These are phyloP conservation scores for Monosporascus sp. DNA, from an alignment of 2,329 filamentous ascomycete genomes.

Conservation along the genomic window DNA sequence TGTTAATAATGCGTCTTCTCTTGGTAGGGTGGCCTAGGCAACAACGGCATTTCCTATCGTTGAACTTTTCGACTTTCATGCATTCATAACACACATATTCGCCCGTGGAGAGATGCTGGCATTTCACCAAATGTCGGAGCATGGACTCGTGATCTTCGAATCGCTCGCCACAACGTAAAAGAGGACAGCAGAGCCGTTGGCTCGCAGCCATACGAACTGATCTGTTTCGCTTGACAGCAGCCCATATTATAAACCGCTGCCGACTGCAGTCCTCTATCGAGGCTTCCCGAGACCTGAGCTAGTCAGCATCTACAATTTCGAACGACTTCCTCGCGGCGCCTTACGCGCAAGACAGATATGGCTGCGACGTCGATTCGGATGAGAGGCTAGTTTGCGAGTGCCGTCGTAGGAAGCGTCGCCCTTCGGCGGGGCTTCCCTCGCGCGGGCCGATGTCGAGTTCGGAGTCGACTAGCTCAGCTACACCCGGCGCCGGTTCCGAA, in stretches of 20 bases:
- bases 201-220: slow-evolving; percentile 40
- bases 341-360: slow-evolving; percentile 27
- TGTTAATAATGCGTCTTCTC: slow-evolving; percentile 45
- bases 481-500: slow-evolving; percentile 16
- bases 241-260: slow-evolving; percentile 53
- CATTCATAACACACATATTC: slow-evolving; percentile 55
- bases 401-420: slow-evolving; percentile 12
- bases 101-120: slow-evolving; percentile 41
- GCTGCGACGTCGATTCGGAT: slow-evolving; percentile 16
- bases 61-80: slow-evolving; percentile 45
- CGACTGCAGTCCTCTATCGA: slow-evolving; percentile 45
- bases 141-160: slow-evolving; percentile 49
- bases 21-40: slow-evolving; percentile 47
- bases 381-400: slow-evolving; percentile 19
- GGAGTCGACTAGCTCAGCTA: slow-evolving; percentile 16
- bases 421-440: slow-evolving; percentile 15
- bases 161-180: slow-evolving; percentile 44
- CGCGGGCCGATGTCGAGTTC: slow-evolving; percentile 6
- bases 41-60: slow-evolving; percentile 45
- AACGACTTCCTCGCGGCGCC: slow-evolving; percentile 7
- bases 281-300: slow-evolving; percentile 37
- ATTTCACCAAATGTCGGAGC: slow-evolving; percentile 47
- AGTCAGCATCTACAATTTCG: slow-evolving; percentile 13
- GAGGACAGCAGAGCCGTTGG: slow-evolving; percentile 46
- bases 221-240: slow-evolving; percentile 48